Base-by-base conservation (phyloP, 1,284 basidiomycete genomes). In the Fomitopsis palustris region DNA sequence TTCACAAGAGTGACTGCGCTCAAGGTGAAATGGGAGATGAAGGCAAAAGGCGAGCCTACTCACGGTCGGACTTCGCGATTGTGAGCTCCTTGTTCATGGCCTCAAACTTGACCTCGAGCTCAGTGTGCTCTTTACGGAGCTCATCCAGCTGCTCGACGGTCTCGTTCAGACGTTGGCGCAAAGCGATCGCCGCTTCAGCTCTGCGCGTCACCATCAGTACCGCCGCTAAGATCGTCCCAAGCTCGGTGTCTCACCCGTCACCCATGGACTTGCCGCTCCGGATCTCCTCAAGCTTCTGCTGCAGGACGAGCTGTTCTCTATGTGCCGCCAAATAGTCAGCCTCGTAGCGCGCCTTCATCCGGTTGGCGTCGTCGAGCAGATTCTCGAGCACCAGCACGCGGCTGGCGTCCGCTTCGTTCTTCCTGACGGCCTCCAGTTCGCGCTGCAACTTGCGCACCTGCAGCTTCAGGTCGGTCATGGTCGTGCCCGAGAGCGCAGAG, bases 301-400 rank as follows among this genome's bases (percentile, higher is more conserved):
- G 87, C 29, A 96, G 72, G 3, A 92, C 81, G 25, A 97, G 80
- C 71, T 90, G 91, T 73, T 92, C 90, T 27, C 93, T 81, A 72
- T 96, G 93, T 27, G 90, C 89, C 3, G 85, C 81, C 10, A 98
- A 78, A 70, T 96, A 97, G 70, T 98, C 95, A 14, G 80, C 77
- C 74, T 98, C 95, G 68, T 98, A 98, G 29, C 93, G 81, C 38
- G 85, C 80, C 76, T 96, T 96, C 85, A 93, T 90, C 63, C 90
- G 81, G 64, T 92, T 94, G 37, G 95, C 90, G 67, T 98, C 96
- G 55, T 95, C 92, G 54, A 98, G 78, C 60, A 97, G 75, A 65
- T 93, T 95, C 76, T 98, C 93, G 39, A 98, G 78, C 7, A 96
- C 92, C 14, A 93, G 72, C 2, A 95, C 76, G 23, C 86, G 82